Conservation (phyloP, 306 rosid genomes). For the Castanea crenata region DNA sequence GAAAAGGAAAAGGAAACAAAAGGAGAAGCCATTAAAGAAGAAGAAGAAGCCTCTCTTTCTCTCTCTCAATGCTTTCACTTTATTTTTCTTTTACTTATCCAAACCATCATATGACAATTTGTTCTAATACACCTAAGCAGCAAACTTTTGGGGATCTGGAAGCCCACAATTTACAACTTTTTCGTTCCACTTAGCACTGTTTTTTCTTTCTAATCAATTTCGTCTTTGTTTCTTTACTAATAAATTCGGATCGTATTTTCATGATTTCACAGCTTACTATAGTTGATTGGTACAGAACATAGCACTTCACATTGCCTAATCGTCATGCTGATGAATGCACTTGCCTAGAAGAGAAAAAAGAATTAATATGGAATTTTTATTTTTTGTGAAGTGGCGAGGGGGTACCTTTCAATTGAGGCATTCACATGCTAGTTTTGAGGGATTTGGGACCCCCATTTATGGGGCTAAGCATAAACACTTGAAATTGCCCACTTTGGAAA, state of each 20-base stretch:
- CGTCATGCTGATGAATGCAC: slow-evolving; percentile 51
- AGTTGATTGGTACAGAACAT: slow-evolving; percentile 16
- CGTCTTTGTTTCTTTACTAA: slow-evolving; percentile 22
- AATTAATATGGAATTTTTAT: background rate
- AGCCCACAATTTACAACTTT: slow-evolving; percentile 35
- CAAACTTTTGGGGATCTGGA: slow-evolving; percentile 33
- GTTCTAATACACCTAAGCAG: slow-evolving; percentile 29
- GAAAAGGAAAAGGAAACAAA: slow-evolving; percentile 2
- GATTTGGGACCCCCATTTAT: slow-evolving; percentile 24
- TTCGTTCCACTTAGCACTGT: slow-evolving; percentile 27
- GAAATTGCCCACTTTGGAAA: slow-evolving; percentile 6
- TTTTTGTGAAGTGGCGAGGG: background rate
- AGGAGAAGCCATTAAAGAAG: slow-evolving; percentile 14
- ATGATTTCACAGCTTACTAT: background rate
- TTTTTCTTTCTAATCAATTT: slow-evolving; percentile 18
- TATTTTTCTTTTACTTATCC: slow-evolving; percentile 29
- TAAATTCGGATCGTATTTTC: slow-evolving; percentile 11
- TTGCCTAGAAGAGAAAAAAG: background rate
- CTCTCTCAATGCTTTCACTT: slow-evolving; percentile 23
- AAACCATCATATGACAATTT: slow-evolving; percentile 21
- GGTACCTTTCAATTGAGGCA: slow-evolving; percentile 19
- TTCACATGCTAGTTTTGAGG: slow-evolving; percentile 27
- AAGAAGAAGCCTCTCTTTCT: background rate
- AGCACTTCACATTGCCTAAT: slow-evolving; percentile 2
- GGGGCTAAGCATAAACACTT: slow-evolving; percentile 3